Evolutionary conservation across 768 basidiomycete genomes (phyloP).

Genomic region (Amanita muscaria): DNA sequence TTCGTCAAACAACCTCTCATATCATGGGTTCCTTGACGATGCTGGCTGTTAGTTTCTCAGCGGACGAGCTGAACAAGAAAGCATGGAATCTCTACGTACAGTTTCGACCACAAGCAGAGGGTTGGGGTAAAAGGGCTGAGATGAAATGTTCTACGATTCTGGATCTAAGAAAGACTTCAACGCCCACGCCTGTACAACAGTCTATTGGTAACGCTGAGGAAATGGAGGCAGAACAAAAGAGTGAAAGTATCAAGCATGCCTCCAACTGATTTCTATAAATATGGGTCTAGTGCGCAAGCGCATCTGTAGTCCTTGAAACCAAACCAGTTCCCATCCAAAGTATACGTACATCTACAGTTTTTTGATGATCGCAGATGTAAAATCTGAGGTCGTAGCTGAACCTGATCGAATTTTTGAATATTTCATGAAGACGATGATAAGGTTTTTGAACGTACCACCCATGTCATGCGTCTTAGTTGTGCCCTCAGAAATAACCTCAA

Average conservation of each 20-base stretch:
- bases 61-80: conserved; percentile 48
- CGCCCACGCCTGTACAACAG: background rate
- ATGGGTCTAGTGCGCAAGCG: no score
- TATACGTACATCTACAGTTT: conserved; percentile 49
- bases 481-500: conserved; percentile 83
- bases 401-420: conserved; percentile 34
- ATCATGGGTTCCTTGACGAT: conserved; percentile 72
- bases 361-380: conserved; percentile 88
- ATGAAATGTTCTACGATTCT: conserved; percentile 66
- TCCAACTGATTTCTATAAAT: no score
- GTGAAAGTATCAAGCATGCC: no score
- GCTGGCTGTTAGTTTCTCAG: conserved; percentile 50
- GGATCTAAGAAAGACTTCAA: conserved; percentile 32
- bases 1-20: conserved; percentile 71
- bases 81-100: conserved; percentile 80
- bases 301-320: no score
- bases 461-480: conserved; percentile 92
- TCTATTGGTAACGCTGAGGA: background rate
- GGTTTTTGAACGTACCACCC: conserved; percentile 58
- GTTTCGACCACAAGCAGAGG: conserved; percentile 74
- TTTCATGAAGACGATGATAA: background rate
- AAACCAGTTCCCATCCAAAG: no score
- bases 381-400: conserved; percentile 86
- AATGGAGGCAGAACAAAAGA: background rate
- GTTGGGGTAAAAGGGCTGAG: conserved; percentile 81